Conservation (phyloP, 805 yeast species). For the Candida gorgasii region DNA sequence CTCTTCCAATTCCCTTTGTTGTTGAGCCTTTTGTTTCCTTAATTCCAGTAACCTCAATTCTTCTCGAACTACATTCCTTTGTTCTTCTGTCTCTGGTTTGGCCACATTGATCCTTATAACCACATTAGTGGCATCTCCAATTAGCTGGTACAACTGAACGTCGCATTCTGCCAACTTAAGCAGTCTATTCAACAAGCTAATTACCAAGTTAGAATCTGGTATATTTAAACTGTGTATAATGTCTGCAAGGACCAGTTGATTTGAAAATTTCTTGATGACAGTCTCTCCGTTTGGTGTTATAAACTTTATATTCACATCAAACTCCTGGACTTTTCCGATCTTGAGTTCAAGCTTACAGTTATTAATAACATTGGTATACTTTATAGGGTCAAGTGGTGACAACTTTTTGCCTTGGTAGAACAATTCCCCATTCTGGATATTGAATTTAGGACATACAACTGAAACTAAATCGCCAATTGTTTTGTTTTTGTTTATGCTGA, state of each 20-base stretch:
- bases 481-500: constrained; percentile 24
- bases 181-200: constrained; percentile 11
- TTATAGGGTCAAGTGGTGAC: constrained; percentile 32
- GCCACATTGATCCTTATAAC: constrained; percentile 26
- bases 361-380: constrained; percentile 32
- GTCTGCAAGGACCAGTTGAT: constrained; percentile 3
- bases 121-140: constrained; percentile 24
- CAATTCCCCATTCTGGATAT: constrained; percentile 26
- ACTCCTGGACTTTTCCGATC: constrained; percentile 13
- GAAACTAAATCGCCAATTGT: constrained; percentile 30
- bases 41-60: constrained; percentile 22
- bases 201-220: background rate
- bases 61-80: constrained; percentile 19
- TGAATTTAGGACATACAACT: constrained; percentile 27
- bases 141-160: constrained; percentile 10
- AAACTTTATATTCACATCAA: constrained; percentile 9
- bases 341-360: constrained; percentile 33
- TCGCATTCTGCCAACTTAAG: constrained; percentile 1
- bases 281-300: constrained; percentile 5
- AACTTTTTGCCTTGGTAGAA: constrained; percentile 28
- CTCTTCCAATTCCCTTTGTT: constrained; percentile 7
- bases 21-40: constrained; percentile 11
- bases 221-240: constrained; percentile 1
- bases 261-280: constrained; percentile 9
- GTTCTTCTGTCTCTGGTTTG: constrained; percentile 21